Evolutionary conservation across 192 early-diverging fungal genomes (phyloP), one percentile per base, ranked within the genome.

Genomic region (Backusella westeae): DNA sequence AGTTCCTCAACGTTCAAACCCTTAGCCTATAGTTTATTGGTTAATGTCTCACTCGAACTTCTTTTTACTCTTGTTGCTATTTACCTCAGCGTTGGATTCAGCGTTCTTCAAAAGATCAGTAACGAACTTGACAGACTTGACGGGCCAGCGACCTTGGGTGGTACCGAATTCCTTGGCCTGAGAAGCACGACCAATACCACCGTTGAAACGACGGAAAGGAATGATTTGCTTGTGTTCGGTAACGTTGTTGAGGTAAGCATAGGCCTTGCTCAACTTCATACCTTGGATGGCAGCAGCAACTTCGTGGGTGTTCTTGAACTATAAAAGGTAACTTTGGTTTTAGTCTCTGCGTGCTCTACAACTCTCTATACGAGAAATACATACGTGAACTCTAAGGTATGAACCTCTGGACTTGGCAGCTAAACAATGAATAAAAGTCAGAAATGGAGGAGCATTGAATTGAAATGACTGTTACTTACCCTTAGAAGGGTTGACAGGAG

Each of bases 221-320:
- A 99, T 91, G 80, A 92, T 92, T 88, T 95, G 96, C 92, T 97
- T 97, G 89, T 96, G 95, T 82, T 93, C 94, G 87, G 93, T 93
- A 79, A 99, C 97, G 86, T 96, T 95, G 75, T 90, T 90, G 74
- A 99, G 91, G 93, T 94, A 99, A 68, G 85, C 80, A 69, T 96
- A 89, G 77, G 97, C 97, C 91, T 98, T 96, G 74, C 86, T 83
- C 77, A 97, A 90, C 90, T 94, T 95, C 89, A 93, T 84, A 83
- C 97, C 97, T 78, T 91, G 90, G 88, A 99, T 93, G 85, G 95
- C 94, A 84, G 88, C 90, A 82, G 96, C 96, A 75, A 94, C 89
- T 88, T 99, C 97, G 80, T 94, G 96, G 63, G 97, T 97, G 93
- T 99, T 99, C 93, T 99, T 97, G 92, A 97, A 98, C 82, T 83